A percentile compares a stretch with the other conserved stretches of the same genome.
phyloP scores from a whole-genome alignment of 768 basidiomycete species.

The Favolaschia claudopus region DNA sequence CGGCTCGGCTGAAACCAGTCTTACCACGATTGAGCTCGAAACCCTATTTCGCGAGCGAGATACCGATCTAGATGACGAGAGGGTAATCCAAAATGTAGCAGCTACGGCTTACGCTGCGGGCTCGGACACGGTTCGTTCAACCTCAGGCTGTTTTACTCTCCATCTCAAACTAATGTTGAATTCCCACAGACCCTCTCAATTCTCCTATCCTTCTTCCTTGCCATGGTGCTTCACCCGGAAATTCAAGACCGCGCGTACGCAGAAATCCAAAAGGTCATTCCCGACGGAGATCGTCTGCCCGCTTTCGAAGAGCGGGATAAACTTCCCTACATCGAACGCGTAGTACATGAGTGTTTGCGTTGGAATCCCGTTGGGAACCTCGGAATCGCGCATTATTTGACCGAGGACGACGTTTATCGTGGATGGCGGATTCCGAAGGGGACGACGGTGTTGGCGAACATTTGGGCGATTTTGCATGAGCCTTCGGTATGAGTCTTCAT shows the following conservation, averaged over 20 bases:
- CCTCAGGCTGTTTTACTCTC: not conserved
- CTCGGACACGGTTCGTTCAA: conserved; percentile 46
- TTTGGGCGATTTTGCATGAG: conserved; percentile 56
- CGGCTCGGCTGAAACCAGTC: conserved; percentile 26
- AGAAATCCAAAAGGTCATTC: conserved; percentile 41
- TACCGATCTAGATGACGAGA: conserved; percentile 13
- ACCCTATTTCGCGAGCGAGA: conserved; percentile 24
- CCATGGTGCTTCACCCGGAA: conserved; percentile 44
- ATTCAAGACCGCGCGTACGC: conserved; percentile 39
- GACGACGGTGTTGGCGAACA: conserved; percentile 13
- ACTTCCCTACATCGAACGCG: conserved; percentile 52
- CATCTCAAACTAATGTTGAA: not conserved
- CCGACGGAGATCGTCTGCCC: conserved; percentile 28
- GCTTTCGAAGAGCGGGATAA: conserved; percentile 30
- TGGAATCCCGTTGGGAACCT: conserved; percentile 26
- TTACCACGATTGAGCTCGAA: conserved; percentile 29
- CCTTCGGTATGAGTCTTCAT: conserved; percentile 31
- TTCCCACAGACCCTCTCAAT: conserved; percentile 39
- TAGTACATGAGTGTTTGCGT: conserved; percentile 48
- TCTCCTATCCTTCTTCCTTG: conserved; percentile 44
- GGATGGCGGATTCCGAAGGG: conserved; percentile 53
- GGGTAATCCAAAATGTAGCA: conserved; percentile 34
- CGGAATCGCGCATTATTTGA: conserved; percentile 22
- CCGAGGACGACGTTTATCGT: conserved; percentile 51
- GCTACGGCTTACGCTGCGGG: conserved; percentile 44